Evolutionary conservation across 345 rosid genomes (phyloP).

Genomic region (Eucalyptus microcorys): DNA sequence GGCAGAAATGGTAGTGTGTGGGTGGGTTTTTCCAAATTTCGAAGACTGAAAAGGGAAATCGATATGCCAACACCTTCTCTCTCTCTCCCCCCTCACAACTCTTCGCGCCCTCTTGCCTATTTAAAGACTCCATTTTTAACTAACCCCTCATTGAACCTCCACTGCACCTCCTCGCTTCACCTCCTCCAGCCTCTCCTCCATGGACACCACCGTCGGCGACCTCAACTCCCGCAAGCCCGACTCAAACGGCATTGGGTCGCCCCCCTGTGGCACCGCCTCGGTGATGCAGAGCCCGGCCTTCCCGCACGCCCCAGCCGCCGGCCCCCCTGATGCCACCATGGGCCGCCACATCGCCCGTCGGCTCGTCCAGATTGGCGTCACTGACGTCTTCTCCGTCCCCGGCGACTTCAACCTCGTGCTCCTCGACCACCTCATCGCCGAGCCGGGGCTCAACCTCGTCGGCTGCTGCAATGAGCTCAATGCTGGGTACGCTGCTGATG

Average conservation of each 20-base stretch:
- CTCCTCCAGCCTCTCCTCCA: neutral
- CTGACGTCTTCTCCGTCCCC: neutral
- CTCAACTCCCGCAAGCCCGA: neutral
- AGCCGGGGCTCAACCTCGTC: conserved; percentile 3
- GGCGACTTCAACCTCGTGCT: conserved; percentile 12
- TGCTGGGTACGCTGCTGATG: conserved; percentile 15
- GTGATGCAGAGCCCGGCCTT: neutral
- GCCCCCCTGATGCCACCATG: neutral
- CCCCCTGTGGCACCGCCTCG: neutral
- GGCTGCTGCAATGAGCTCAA: conserved; percentile 29
- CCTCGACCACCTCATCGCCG: conserved; percentile 11
- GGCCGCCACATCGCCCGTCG: neutral
- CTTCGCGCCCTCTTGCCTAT: too few relatives aligned
- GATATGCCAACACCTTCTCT: too few relatives aligned
- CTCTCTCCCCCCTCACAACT: too few relatives aligned
- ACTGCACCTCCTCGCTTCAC: too few relatives aligned
- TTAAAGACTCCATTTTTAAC: too few relatives aligned
- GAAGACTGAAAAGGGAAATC: too few relatives aligned
- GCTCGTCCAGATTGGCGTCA: conserved; percentile 6
- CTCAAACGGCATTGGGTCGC: neutral
- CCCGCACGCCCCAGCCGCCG: neutral
- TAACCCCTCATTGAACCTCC: too few relatives aligned
- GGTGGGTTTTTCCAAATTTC: too few relatives aligned
- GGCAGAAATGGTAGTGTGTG: too few relatives aligned
- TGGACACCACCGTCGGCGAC: neutral